Conservation (phyloP, 2,329 filamentous ascomycete genomes). For the Diaporthe vaccinii region DNA sequence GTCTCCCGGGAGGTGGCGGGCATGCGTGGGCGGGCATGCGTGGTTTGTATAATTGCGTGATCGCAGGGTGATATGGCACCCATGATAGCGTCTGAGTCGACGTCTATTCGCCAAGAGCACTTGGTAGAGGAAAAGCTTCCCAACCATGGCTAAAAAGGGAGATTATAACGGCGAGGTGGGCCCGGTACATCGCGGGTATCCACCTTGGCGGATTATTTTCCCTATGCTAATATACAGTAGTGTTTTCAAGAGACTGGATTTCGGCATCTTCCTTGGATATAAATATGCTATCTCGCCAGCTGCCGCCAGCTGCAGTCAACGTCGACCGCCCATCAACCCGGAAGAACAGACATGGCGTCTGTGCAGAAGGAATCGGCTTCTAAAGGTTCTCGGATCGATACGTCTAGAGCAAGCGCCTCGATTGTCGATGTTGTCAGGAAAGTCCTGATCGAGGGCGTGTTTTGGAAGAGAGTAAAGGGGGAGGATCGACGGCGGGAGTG, state of each 20-base stretch:
- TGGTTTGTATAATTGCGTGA: conserved; percentile 18
- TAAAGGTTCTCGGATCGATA: neutral
- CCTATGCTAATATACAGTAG: neutral
- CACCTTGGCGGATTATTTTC: neutral
- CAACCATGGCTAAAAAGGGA: conserved; percentile 10
- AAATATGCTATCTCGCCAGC: neutral
- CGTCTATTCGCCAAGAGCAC: conserved; percentile 1
- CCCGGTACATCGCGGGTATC: neutral
- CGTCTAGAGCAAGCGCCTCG: neutral
- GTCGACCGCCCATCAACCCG: neutral
- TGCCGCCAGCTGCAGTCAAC: conserved; percentile 1
- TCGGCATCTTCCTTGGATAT: neutral
- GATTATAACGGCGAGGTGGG: conserved; percentile 24
- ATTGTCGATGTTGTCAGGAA: neutral
- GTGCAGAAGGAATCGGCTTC: neutral
- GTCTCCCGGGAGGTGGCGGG: neutral
- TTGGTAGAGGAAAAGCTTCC: conserved; percentile 2
- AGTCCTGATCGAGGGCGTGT: neutral
- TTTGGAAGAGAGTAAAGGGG: neutral
- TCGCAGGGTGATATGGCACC: conserved; percentile 21
- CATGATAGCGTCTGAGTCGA: conserved; percentile 17
- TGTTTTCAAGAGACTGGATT: neutral
- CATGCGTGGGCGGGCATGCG: neutral
- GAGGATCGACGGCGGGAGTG: conserved; percentile 13
- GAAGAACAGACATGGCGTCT: neutral